Evolutionary conservation across 164 flowering plant genomes (phyloP).

Genomic region (Vitis labrusca): DNA sequence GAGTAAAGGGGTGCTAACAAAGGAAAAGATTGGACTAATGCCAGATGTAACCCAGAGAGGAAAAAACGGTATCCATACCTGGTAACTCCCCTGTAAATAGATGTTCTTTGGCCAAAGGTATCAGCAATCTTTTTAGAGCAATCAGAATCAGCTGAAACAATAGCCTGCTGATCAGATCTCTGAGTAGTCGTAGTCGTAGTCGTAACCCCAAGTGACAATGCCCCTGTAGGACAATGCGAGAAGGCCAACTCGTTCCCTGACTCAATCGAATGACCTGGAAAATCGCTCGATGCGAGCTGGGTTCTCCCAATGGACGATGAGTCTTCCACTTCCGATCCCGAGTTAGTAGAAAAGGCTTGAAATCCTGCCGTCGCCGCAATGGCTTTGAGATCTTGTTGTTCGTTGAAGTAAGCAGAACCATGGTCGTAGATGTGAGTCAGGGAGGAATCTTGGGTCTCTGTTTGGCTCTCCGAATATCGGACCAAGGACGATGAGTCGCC

Average conservation of each 20-base stretch:
- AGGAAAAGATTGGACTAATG: too few species aligned
- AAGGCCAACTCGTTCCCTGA: slow-evolving; percentile 49
- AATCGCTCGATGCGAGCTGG: slow-evolving; percentile 27
- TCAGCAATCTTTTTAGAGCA: slow-evolving; percentile 56
- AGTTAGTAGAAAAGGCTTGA: slow-evolving; percentile 58
- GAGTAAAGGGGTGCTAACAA: too few species aligned
- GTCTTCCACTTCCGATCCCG: slow-evolving; percentile 85
- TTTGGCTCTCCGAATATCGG: slow-evolving; percentile 43
- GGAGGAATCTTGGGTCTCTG: slow-evolving; percentile 75
- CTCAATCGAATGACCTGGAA: slow-evolving; percentile 43
- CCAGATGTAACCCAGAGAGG: too few species aligned
- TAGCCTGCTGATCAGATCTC: slow-evolving; percentile 25
- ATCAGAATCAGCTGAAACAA: slow-evolving; percentile 42
- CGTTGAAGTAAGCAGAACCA: slow-evolving; percentile 28
- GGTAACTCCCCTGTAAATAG: slow-evolving; percentile 90
- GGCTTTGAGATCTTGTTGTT: slow-evolving; percentile 52
- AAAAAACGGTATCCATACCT: slow-evolving; percentile 36
- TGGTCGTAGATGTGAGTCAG: slow-evolving; percentile 66
- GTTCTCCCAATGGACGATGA: slow-evolving; percentile 42
- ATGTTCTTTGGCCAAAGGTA: slow-evolving; percentile 87
- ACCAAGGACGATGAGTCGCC: slow-evolving; percentile 44
- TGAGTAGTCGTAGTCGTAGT: not conserved
- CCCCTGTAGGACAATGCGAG: slow-evolving; percentile 26
- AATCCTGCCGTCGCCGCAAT: slow-evolving; percentile 32
- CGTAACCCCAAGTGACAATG: slow-evolving; percentile 44